These are phyloP conservation scores for Mucor indicus DNA, from an alignment of 371 early-diverging fungal species.

Conservation along the genomic window DNA sequence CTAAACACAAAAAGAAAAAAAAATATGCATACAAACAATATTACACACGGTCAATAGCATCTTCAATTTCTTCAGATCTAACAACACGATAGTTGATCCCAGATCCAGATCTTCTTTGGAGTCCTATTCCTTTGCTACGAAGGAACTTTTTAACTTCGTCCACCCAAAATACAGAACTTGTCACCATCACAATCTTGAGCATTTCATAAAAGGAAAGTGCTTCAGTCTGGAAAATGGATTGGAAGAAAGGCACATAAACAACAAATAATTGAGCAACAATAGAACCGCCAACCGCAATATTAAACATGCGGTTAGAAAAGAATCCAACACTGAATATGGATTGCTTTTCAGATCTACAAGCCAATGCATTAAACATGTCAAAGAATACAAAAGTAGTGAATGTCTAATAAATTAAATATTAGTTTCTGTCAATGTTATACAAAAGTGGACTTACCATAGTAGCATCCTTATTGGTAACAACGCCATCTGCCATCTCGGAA, in stretches of 20 bases:
- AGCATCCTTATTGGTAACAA: slow-evolving; percentile 75
- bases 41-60: slow-evolving; percentile 24
- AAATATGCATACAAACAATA: no score
- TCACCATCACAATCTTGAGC: slow-evolving; percentile 58
- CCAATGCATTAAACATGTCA: slow-evolving; percentile 93
- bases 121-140: slow-evolving; percentile 11
- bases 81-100: slow-evolving; percentile 18
- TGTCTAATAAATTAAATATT: slow-evolving; percentile 53
- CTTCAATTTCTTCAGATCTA: slow-evolving; percentile 18
- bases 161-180: slow-evolving; percentile 75
- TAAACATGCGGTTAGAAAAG: slow-evolving; percentile 86
- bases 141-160: slow-evolving; percentile 58
- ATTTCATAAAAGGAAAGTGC: slow-evolving; percentile 73
- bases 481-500: slow-evolving; percentile 75
- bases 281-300: slow-evolving; percentile 77
- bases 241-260: slow-evolving; percentile 88
- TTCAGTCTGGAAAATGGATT: slow-evolving; percentile 90
- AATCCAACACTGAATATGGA: slow-evolving; percentile 80
- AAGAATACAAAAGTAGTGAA: slow-evolving; percentile 96
- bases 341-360: slow-evolving; percentile 85
- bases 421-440: background rate
- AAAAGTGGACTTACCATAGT: slow-evolving; percentile 74
- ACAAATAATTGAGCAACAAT: slow-evolving; percentile 85
- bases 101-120: slow-evolving; percentile 5
- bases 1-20: no score